These are phyloP conservation scores for Sporisorium scitamineum DNA, from an alignment of 1,284 basidiomycete species.

Conservation along the genomic window DNA sequence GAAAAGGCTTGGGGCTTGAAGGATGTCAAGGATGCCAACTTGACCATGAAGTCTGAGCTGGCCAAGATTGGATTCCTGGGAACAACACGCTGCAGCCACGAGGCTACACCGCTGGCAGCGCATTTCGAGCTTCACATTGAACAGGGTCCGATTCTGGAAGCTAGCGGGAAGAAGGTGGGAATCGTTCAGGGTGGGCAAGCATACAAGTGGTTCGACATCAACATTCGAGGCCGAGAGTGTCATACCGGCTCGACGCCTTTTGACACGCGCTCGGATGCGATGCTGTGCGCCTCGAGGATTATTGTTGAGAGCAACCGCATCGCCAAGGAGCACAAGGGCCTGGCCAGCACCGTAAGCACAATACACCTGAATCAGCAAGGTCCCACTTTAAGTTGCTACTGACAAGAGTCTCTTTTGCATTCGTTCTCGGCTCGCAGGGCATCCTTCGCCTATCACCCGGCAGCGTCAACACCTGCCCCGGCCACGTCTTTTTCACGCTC, in stretches of 20 bases:
- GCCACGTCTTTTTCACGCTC: conserved; percentile 44
- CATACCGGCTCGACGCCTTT: conserved; percentile 49
- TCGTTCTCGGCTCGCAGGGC: conserved; percentile 3
- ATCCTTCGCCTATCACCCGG: conserved; percentile 44
- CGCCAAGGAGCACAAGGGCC: conserved; percentile 35
- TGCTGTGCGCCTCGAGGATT: conserved; percentile 43
- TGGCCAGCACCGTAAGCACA: conserved; percentile 42
- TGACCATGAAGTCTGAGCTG: conserved; percentile 48
- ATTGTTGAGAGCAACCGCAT: conserved; percentile 46
- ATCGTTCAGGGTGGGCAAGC: conserved; percentile 43
- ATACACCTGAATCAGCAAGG: neutral
- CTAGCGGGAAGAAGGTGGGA: conserved; percentile 36
- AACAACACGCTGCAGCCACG: conserved; percentile 29
- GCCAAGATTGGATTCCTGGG: conserved; percentile 40
- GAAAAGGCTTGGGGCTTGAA: conserved; percentile 33
- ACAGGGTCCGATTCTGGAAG: conserved; percentile 46
- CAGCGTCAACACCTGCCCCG: conserved; percentile 45
- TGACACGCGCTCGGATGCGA: conserved; percentile 41
- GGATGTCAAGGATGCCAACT: conserved; percentile 32
- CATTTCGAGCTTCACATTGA: conserved; percentile 53
- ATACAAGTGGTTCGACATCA: conserved; percentile 52
- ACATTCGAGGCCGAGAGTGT: conserved; percentile 34
- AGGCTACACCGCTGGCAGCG: conserved; percentile 37
- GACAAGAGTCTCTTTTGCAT: neutral
- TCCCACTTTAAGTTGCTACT: neutral